phyloP scores from a whole-genome alignment of 257 asterid genomes.

The Solanum ossicruentum region DNA sequence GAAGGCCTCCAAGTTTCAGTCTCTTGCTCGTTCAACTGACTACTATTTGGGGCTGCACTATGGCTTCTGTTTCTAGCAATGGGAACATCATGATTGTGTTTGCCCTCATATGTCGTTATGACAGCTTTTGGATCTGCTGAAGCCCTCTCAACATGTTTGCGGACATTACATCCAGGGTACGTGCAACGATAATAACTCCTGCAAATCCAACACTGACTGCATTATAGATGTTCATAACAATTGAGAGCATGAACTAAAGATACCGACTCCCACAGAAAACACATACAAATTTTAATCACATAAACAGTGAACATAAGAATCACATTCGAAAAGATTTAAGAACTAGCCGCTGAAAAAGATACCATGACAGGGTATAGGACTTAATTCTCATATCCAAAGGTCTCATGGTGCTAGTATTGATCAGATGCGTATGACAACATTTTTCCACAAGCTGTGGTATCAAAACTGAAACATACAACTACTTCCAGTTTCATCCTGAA shows the following conservation, averaged over 20 bases:
- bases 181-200: slow-evolving; percentile 97
- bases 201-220: not conserved
- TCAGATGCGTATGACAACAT: not conserved
- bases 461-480: not conserved
- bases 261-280: not conserved
- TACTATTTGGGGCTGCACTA: not conserved
- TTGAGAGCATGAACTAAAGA: not conserved
- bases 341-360: not conserved
- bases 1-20: slow-evolving; percentile 18
- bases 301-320: not conserved
- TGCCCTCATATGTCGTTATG: slow-evolving; percentile 84
- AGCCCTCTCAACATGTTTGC: slow-evolving; percentile 91
- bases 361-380: not conserved
- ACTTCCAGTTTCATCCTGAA: not conserved
- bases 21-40: slow-evolving; percentile 21
- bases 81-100: slow-evolving; percentile 73
- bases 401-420: not conserved
- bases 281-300: not conserved
- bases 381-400: not conserved
- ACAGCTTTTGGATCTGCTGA: slow-evolving; percentile 78
- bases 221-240: not conserved
- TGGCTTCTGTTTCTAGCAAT: slow-evolving; percentile 30
- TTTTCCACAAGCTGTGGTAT: not conserved
- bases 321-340: not conserved
- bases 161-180: slow-evolving; percentile 79